Conservation (phyloP, 1,139 yeast species). For the Pichia kudriavzevii region DNA sequence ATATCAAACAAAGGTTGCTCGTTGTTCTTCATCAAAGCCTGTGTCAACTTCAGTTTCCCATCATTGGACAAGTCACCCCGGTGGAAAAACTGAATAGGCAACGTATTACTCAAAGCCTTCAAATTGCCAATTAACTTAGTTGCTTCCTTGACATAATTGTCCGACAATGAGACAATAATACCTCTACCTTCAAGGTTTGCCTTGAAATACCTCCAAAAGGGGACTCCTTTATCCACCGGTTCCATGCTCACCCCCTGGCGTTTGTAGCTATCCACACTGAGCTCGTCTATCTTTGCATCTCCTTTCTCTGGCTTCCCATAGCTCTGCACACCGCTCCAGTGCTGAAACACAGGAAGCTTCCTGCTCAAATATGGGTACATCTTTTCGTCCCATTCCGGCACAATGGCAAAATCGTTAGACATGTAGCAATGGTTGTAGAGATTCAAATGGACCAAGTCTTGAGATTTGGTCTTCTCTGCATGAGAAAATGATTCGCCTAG, state of each 20-base stretch:
- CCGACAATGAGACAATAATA: constrained; percentile 40
- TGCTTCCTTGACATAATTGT: constrained; percentile 36
- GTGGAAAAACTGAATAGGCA: constrained; percentile 48
- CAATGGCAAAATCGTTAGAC: constrained; percentile 8
- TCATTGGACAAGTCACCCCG: constrained; percentile 32
- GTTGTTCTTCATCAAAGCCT: constrained; percentile 23
- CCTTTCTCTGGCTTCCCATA: constrained; percentile 9
- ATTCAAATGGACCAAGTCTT: constrained; percentile 37
- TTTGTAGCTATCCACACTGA: no score
- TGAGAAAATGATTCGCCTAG: constrained; percentile 27
- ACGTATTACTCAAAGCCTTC: constrained; percentile 37
- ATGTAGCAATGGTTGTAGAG: constrained; percentile 40
- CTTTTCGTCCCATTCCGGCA: constrained; percentile 30
- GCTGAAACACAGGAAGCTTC: constrained; percentile 35
- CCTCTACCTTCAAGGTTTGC: constrained; percentile 40
- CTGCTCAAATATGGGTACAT: constrained; percentile 41
- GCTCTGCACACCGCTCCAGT: constrained; percentile 41
- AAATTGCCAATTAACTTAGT: constrained; percentile 36
- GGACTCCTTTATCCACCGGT: constrained; percentile 6
- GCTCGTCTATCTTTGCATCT: no score
- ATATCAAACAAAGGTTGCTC: no score
- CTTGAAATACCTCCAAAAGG: constrained; percentile 34
- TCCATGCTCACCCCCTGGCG: constrained; percentile 18
- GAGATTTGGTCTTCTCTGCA: constrained; percentile 28
- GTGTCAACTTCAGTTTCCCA: constrained; percentile 31